Evolutionary conservation across 106 monocot species (phyloP).

Genomic region (Allium cepa): DNA sequence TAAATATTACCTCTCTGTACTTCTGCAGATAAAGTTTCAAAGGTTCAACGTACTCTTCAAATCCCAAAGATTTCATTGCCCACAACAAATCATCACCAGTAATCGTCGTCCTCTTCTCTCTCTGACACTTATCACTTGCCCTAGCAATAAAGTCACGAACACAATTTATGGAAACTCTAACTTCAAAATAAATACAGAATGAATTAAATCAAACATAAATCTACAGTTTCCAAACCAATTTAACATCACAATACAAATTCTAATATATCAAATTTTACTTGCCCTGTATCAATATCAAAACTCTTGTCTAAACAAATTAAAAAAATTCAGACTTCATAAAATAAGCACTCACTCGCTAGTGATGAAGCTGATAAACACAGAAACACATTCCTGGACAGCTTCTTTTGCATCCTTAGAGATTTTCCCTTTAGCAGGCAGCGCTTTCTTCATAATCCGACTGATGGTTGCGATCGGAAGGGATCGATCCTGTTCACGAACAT

Average conservation of each 20-base stretch:
- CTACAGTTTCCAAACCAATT: neutral
- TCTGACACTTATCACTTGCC: slow-evolving; percentile 64
- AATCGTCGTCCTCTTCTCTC: slow-evolving; percentile 63
- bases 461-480: slow-evolving; percentile 54
- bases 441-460: slow-evolving; percentile 69
- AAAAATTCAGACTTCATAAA: neutral
- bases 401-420: slow-evolving; percentile 69
- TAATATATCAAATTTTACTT: too few relatives aligned
- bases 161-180: too few relatives aligned
- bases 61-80: slow-evolving; percentile 55
- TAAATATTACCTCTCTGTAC: slow-evolving; percentile 41
- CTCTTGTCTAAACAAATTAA: neutral
- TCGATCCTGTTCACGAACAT: slow-evolving; percentile 48
- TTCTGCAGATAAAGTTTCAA: slow-evolving; percentile 52
- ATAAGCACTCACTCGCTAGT: slow-evolving; percentile 40
- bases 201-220: neutral
- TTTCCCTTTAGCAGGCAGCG: slow-evolving; percentile 51
- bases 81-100: slow-evolving; percentile 59
- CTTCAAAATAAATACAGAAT: too few relatives aligned
- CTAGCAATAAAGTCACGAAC: slow-evolving; percentile 10
- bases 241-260: neutral
- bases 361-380: slow-evolving; percentile 65
- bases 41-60: slow-evolving; percentile 62
- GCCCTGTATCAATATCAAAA: too few relatives aligned
- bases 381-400: slow-evolving; percentile 56